Conservation (phyloP, 208 protist species). For the Leishmania major region DNA sequence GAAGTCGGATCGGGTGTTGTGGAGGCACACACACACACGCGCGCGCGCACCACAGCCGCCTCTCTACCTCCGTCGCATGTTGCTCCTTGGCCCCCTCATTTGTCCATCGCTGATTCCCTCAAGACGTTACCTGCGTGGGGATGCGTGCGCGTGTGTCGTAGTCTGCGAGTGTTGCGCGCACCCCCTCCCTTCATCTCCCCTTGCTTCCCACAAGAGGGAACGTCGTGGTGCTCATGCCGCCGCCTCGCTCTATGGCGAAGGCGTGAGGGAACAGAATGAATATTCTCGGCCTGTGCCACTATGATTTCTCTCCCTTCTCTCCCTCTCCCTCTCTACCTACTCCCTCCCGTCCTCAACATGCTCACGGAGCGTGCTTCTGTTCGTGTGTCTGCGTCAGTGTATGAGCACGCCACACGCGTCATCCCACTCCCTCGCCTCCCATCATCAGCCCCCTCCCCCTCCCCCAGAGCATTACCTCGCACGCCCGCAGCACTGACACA, state of each 20-base stretch:
- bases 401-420: not conserved
- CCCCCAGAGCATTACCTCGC: not conserved
- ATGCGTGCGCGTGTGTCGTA: not conserved
- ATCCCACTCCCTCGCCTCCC: not conserved
- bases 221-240: not conserved
- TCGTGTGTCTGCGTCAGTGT: not conserved
- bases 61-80: not conserved
- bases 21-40: not conserved
- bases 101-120: not conserved
- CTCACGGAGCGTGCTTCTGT: not conserved
- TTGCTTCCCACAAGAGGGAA: not conserved
- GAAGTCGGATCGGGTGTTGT: not conserved
- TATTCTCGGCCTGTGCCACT: not conserved
- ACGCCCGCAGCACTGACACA: not conserved
- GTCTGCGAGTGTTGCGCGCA: not conserved
- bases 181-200: not conserved
- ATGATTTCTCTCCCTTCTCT: not conserved
- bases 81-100: not conserved
- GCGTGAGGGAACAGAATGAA: not conserved
- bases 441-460: not conserved
- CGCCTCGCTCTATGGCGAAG: not conserved
- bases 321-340: not conserved
- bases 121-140: not conserved
- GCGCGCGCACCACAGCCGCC: not conserved
- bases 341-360: not conserved